Evolutionary conservation across 306 rosid genomes (phyloP), one percentile per base, ranked within the genome.

Genomic region (Ormosia emarginata): DNA sequence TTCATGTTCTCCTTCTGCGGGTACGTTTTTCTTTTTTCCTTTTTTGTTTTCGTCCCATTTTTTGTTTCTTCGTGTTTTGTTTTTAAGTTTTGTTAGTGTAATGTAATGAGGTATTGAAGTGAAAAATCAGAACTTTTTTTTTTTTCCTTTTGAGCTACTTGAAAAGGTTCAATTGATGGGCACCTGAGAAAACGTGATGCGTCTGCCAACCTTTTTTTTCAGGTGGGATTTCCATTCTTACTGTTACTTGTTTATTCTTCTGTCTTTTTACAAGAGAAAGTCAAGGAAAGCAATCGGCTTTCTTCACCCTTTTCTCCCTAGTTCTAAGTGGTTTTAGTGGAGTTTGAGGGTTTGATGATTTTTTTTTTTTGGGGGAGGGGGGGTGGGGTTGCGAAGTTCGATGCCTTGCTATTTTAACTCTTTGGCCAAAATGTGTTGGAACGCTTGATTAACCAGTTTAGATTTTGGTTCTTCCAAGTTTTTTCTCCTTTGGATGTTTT

Each of bases 1-100:
- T 70, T 69, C 71, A 0, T 71, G 83, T 88, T 82, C 87, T 71
- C 78, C 79, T 72, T 68, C 92, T 44, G 18, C 86, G 6, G 97
- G 98, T 91, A 86, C 12, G 65, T 59, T 80, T 71, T 13, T 32
- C 1, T 33, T 40, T 10, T 1, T 65, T 12, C 4, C 33, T 5
- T 47, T 10, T 0, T 15, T 7, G 12, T 43, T 65, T 12, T 8
- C 0, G 61, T 5, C 15, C 33, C 14, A 3, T 11, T 32, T 2
- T 44, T 18, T 49, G 3, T n/a, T 4, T 53, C 3, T 53, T 53
- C 24, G 2, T n/a, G 36, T n/a, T 65, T 34, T 33, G 14, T 10
- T 72, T 65, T 57, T 41, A 18, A 56, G 13, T 37, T 41, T 15
- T 73, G 12, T 56, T 18, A 62, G 71, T 58, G 41, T 53, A 70